Evolutionary conservation across 2,329 filamentous ascomycete species (phyloP).

Genomic region (Ophiostoma novo-ulmi): DNA sequence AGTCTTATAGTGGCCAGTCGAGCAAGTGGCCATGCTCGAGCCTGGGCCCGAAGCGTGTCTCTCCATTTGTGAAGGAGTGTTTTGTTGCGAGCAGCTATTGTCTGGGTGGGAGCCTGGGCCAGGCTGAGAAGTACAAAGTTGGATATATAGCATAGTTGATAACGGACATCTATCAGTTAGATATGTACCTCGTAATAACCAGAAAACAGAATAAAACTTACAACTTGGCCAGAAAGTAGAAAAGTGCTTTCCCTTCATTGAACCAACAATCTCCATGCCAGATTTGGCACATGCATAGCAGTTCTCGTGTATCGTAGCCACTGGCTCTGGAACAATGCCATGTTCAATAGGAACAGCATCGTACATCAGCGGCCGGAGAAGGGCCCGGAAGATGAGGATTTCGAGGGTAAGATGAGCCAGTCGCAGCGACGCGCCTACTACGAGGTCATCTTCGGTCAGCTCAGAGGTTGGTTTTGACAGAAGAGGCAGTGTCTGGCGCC

Average conservation of each 20-base stretch:
- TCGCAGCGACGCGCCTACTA: constrained; percentile 27
- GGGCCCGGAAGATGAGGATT: constrained; percentile 31
- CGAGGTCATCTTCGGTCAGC: constrained; percentile 30
- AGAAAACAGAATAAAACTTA: constrained; percentile 18
- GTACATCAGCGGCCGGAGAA: constrained; percentile 29
- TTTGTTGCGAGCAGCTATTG: constrained; percentile 26
- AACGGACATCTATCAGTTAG: constrained; percentile 27
- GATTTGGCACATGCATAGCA: constrained; percentile 29
- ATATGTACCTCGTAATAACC: not conserved
- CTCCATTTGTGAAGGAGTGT: constrained; percentile 29
- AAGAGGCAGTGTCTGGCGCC: constrained; percentile 30
- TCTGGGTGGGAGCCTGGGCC: constrained; percentile 28
- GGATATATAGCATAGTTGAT: constrained; percentile 31
- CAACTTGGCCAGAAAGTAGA: constrained; percentile 30
- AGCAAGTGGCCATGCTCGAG: constrained; percentile 30
- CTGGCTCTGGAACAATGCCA: constrained; percentile 25
- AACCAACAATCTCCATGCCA: constrained; percentile 28
- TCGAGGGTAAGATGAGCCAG: constrained; percentile 30
- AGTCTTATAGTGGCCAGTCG: constrained; percentile 30
- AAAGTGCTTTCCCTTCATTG: constrained; percentile 29
- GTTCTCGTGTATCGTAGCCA: constrained; percentile 31
- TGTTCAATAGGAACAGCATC: constrained; percentile 20
- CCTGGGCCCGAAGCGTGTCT: constrained; percentile 29
- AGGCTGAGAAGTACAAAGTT: constrained; percentile 30
- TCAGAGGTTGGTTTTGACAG: constrained; percentile 28